Evolutionary conservation across 768 basidiomycete species (phyloP).

Genomic region (Strobilomyces dryophilus): DNA sequence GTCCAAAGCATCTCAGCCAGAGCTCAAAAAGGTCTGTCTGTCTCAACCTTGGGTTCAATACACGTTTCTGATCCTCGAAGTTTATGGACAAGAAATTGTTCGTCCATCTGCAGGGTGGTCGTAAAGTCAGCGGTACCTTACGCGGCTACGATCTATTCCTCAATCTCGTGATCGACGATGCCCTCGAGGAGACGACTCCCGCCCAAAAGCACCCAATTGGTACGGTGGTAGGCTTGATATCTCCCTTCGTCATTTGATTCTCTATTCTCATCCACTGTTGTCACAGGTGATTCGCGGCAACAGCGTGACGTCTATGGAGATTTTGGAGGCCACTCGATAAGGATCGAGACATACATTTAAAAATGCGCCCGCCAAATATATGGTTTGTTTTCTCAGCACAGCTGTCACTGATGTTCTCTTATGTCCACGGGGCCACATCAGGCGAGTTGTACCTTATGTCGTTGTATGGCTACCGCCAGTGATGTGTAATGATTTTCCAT

Average conservation of each 20-base stretch:
- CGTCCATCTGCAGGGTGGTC: slow-evolving; percentile 89
- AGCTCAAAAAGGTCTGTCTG: slow-evolving; percentile 89
- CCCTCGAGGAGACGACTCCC: slow-evolving; percentile 84
- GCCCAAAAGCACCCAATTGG: slow-evolving; percentile 90
- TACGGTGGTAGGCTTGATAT: slow-evolving; percentile 67
- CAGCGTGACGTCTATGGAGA: slow-evolving; percentile 95
- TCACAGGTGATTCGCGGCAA: slow-evolving; percentile 92
- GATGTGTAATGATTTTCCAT: background rate
- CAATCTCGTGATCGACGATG: slow-evolving; percentile 96
- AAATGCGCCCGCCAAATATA: slow-evolving; percentile 5
- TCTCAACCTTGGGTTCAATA: background rate
- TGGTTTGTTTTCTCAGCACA: slow-evolving; percentile 2
- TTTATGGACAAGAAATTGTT: slow-evolving; percentile 99
- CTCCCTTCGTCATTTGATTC: background rate
- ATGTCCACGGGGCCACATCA: slow-evolving; percentile 1
- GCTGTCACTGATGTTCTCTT: background rate
- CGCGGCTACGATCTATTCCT: slow-evolving; percentile 99
- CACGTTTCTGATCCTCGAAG: slow-evolving; percentile 34
- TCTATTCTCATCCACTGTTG: background rate
- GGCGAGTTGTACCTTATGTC: slow-evolving; percentile 3
- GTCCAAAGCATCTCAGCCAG: slow-evolving; percentile 96
- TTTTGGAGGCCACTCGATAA: slow-evolving; percentile 57
- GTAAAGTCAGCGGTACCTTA: slow-evolving; percentile 91
- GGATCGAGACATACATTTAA: background rate
- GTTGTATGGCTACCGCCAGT: background rate